A percentile compares a stretch with the other conserved stretches of the same genome.
Evolutionary conservation across 1,284 basidiomycete species (phyloP).

Genomic region (Sphaerobolus stellatus): DNA sequence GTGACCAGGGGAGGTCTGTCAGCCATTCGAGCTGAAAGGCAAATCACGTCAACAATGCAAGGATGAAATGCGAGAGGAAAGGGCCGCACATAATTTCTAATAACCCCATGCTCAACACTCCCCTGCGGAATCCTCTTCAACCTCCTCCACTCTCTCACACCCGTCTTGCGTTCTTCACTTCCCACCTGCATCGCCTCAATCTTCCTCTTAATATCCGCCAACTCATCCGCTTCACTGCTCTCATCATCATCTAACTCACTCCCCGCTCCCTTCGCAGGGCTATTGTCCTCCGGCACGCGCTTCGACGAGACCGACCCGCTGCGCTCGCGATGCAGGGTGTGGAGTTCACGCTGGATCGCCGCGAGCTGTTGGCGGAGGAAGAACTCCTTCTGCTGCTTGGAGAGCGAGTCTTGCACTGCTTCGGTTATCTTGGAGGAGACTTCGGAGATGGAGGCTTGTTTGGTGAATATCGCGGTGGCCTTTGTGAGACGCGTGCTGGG

Average conservation of each 20-base stretch:
- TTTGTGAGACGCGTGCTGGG: constrained; percentile 59
- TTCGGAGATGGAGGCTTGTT: constrained; percentile 71
- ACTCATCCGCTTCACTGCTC: constrained; percentile 72
- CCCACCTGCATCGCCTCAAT: constrained; percentile 78
- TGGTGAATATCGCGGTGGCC: constrained; percentile 66
- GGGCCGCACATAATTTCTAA: constrained; percentile 67
- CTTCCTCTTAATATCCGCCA: constrained; percentile 75
- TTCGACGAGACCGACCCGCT: constrained; percentile 36
- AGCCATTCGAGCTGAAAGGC: constrained; percentile 78
- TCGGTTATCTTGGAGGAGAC: constrained; percentile 74
- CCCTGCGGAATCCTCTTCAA: constrained; percentile 73
- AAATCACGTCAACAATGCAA: constrained; percentile 16
- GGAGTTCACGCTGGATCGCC: constrained; percentile 85
- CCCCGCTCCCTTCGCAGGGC: too few species aligned
- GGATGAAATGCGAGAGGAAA: background rate
- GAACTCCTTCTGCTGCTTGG: constrained; percentile 80
- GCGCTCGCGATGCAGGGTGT: constrained; percentile 49
- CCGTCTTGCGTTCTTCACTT: constrained; percentile 76
- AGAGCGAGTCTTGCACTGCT: constrained; percentile 75
- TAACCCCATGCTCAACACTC: constrained; percentile 77
- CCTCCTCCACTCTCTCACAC: constrained; percentile 79
- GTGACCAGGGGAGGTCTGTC: constrained; percentile 73
- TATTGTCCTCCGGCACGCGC: constrained; percentile 5
- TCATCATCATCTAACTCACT: constrained; percentile 70
- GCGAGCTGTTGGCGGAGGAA: constrained; percentile 85